Conservation (phyloP, 2,329 filamentous ascomycete genomes). For the Colletotrichum spaethianum region DNA sequence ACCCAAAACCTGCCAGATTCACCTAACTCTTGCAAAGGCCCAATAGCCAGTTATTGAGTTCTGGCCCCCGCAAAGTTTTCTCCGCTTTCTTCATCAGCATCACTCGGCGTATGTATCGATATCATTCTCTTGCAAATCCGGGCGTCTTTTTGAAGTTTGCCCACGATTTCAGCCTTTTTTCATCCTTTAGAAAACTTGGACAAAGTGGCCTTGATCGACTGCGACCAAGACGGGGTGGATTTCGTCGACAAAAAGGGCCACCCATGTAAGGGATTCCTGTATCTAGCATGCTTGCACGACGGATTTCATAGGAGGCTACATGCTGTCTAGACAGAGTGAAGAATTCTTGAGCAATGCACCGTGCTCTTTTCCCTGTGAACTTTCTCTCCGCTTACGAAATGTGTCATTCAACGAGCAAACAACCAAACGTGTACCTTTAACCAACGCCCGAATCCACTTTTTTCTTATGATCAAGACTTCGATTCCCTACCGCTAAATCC, state of each 20-base stretch:
- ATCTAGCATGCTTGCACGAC: conserved; percentile 33
- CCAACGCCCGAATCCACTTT: background rate
- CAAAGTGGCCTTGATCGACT: conserved; percentile 25
- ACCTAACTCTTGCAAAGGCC: background rate
- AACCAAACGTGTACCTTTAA: background rate
- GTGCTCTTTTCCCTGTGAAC: background rate
- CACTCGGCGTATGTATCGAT: conserved; percentile 29
- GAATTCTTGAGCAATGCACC: conserved; percentile 30
- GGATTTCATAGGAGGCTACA: conserved; percentile 39
- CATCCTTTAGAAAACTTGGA: conserved; percentile 36
- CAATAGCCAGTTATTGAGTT: background rate
- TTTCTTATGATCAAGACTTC: background rate
- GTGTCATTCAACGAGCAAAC: background rate
- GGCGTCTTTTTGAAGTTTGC: background rate
- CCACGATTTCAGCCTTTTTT: conserved; percentile 4
- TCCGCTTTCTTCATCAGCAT: conserved; percentile 33
- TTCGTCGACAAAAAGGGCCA: conserved; percentile 18
- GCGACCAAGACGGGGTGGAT: conserved; percentile 9
- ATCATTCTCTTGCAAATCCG: conserved; percentile 14
- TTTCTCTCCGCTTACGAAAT: background rate
- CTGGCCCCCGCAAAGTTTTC: conserved; percentile 6
- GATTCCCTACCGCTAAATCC: conserved; percentile 69
- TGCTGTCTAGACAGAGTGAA: conserved; percentile 37
- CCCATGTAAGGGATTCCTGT: conserved; percentile 16
- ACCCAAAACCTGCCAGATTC: background rate